These are phyloP conservation scores for Alternaria consortialis DNA, from an alignment of 2,329 filamentous ascomycete species.

Conservation along the genomic window DNA sequence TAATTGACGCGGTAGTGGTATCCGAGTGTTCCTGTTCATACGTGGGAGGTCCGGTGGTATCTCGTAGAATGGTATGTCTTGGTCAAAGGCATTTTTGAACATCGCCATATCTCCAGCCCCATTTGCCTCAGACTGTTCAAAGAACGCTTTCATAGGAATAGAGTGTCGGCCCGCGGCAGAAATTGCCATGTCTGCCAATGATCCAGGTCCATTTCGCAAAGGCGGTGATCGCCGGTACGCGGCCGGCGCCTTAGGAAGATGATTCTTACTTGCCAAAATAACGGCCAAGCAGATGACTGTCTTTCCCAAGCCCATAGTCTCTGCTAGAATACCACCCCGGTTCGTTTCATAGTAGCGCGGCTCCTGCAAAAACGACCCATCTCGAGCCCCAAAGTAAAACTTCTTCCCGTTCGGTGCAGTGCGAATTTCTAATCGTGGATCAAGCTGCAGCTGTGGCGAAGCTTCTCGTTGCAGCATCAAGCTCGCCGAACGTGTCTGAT, in stretches of 20 bases:
- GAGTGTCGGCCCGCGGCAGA: conserved; percentile 71
- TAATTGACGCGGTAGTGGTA: conserved; percentile 60
- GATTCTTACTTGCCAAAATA: conserved; percentile 77
- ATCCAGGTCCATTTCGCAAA: conserved; percentile 62
- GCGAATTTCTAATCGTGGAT: conserved; percentile 74
- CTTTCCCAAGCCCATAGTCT: conserved; percentile 83
- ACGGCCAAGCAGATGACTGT: conserved; percentile 80
- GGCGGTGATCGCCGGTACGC: conserved; percentile 61
- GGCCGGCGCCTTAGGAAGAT: conserved; percentile 72
- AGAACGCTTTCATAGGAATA: conserved; percentile 74
- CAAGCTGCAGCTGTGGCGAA: conserved; percentile 69
- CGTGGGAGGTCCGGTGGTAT: conserved; percentile 52
- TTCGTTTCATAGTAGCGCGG: conserved; percentile 77
- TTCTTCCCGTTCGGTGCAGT: conserved; percentile 66
- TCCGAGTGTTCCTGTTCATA: conserved; percentile 53
- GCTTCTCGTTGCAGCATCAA: conserved; percentile 85
- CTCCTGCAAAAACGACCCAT: conserved; percentile 69
- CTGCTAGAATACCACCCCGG: conserved; percentile 79
- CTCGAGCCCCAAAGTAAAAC: conserved; percentile 77
- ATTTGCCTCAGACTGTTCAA: conserved; percentile 60
- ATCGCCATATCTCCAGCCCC: conserved; percentile 45
- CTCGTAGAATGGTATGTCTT: conserved; percentile 52
- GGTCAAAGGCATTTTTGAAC: conserved; percentile 38
- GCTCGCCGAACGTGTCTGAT: conserved; percentile 82
- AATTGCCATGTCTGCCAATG: conserved; percentile 79